Base-by-base conservation (phyloP, 305 asterid genomes). In the Solanum chacoense region DNA sequence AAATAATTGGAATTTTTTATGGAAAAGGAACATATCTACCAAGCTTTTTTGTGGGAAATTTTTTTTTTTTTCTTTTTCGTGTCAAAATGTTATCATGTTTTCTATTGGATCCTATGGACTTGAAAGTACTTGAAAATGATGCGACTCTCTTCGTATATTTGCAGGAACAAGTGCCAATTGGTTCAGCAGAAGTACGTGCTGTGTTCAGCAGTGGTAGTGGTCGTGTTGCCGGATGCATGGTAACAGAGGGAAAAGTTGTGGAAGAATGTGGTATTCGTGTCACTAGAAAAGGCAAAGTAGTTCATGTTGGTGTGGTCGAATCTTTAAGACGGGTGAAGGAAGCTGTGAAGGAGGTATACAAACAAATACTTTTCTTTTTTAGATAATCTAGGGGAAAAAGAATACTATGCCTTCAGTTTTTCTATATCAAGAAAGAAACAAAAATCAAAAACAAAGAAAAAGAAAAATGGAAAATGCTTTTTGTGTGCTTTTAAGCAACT, bases 191-290 rank as follows among this genome's bases (percentile, higher is more conserved):
- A 86, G 97, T 98, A 86, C 96, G 99, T 90, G 98, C 98, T 3
- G 98, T 96, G 79, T 98, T 98, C 92, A 96, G 95, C 91, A 98
- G 99, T 83, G 99, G 99, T 89, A 98, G 99, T 89, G 98, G 98
- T 16, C 96, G 97, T 45, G 99, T 95, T 90, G 99, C 99, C 88
- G 99, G 99, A 80, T 96, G 99, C 94, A 95, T 96, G 97, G 96
- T 95, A 36, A 95, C 94, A 1, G 99, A 98, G 89, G 99, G 99
- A 67, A 98, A 96, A 93, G 88, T 98, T 75, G 97, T 91, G 87
- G 94, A 95, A 92, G 98, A 91, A 80, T 96, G 95, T 91, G 99
- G 99, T 78, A 90, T 96, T 88, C 97, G 98, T 86, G 98, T 96
- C 71, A 73, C 89, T 69, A 94, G 99, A 87, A 96, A 93, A 89